Base-by-base conservation (phyloP, 2,329 filamentous ascomycete genomes). In the Akanthomyces dipterigenus region DNA sequence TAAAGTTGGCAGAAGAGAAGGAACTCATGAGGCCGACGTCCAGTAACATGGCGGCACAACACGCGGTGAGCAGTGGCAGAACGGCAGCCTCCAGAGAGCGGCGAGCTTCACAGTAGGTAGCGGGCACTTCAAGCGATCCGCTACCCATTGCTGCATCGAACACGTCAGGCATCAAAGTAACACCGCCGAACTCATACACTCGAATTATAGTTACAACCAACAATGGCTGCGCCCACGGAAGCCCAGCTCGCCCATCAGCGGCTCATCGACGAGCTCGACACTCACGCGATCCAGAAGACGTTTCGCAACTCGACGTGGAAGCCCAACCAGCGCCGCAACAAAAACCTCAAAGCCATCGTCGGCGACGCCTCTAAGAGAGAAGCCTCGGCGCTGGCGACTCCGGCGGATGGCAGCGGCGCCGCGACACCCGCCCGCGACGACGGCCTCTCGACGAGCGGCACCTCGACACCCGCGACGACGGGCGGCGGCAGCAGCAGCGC, bases 301-400 rank as follows among this genome's bases (percentile, higher is more conserved):
- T 99, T 97, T 81, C 93, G 93, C 74, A 96, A 92, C 72, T 81
- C 89, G 3, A 79, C 86, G 73, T 99, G 95, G 95, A 92, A 90
- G 71, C 91, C 95, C 18, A 91, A 93, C 66, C 89, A 93, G 75
- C 92, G 95, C 56, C 91, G 95, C 75, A 99, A 99, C 84, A 99
- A 99, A 81, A 98, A 96, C 75, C 88, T 98, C 76, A 98, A 98
- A 76, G 91, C 96, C 69, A 95, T 99, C 64, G 82, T 99, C 64
- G 89, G 91, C 63, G 95, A 99, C 70, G 90, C 89, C 14, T 86
- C 90, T 24, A 88, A 91, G 67, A 91, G 89, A 71, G 93, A 98
- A 78, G 91, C 91, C n/a, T 96, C 92, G 3, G 82, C 90, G 40
- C 81, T 93, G 70, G 91, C 89, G 18, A 96, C 85, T 1, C 82